Percentiles rank a stretch among this genome's conserved stretches.
phyloP scores from a whole-genome alignment of 192 early-diverging fungal species.

The Cetraspora pellucida region DNA sequence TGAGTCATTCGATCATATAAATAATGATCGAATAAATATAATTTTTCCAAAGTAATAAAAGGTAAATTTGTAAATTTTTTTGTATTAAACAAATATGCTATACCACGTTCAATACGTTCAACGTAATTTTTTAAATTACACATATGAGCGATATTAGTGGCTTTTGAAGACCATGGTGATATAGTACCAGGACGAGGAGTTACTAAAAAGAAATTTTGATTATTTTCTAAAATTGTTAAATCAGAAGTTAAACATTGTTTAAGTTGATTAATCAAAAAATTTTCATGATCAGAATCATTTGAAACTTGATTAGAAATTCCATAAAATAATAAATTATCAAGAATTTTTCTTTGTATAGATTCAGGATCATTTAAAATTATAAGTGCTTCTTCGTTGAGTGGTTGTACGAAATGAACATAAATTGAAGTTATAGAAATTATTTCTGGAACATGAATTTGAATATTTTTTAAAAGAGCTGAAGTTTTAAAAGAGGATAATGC shows the following conservation, averaged over 20 bases:
- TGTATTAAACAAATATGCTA: constrained; percentile 68
- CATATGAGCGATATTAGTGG: constrained; percentile 93
- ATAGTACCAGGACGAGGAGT: constrained; percentile 95
- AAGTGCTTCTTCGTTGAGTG: constrained; percentile 42
- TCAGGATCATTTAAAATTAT: constrained; percentile 43
- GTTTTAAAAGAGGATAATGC: constrained; percentile 80
- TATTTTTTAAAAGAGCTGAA: constrained; percentile 55
- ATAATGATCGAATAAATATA: constrained; percentile 51
- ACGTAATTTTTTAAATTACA: constrained; percentile 81
- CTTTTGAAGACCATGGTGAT: constrained; percentile 99
- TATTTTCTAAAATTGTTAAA: constrained; percentile 14
- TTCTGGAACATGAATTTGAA: constrained; percentile 58
- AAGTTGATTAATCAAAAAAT: background rate
- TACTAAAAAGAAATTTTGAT: constrained; percentile 65
- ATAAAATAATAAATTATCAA: constrained; percentile 55
- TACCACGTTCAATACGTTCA: constrained; percentile 87
- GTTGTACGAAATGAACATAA: constrained; percentile 79
- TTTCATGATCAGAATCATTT: constrained; percentile 37
- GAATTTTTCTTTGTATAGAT: constrained; percentile 45
- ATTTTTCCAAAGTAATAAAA: constrained; percentile 40
- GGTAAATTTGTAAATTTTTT: constrained; percentile 37
- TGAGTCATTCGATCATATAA: constrained; percentile 98
- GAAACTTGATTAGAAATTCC: constrained; percentile 35
- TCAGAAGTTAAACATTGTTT: background rate
- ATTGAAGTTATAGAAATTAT: constrained; percentile 61